phyloP scores from a whole-genome alignment of 257 asterid genomes.

The Solanum okadae region DNA sequence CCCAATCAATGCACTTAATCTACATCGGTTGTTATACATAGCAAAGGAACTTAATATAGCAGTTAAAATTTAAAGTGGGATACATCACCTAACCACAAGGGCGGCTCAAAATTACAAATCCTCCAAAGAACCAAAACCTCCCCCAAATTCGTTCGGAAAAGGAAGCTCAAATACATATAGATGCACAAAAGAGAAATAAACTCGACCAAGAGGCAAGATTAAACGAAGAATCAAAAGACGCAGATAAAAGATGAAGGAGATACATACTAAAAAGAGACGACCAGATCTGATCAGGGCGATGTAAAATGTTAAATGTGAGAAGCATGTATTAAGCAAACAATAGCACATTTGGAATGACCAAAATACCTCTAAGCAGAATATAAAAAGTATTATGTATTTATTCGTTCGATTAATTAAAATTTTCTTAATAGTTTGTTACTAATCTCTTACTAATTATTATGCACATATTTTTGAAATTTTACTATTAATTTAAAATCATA shows the following conservation, averaged over 20 bases:
- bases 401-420: not conserved
- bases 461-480: not conserved
- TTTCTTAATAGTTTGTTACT: not conserved
- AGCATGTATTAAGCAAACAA: not conserved
- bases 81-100: not conserved
- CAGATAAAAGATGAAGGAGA: not conserved
- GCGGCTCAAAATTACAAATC: not conserved
- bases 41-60: not conserved
- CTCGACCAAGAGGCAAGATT: not conserved
- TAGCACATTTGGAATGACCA: not conserved
- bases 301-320: not conserved
- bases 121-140: not conserved
- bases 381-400: not conserved
- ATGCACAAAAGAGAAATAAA: not conserved
- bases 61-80: not conserved
- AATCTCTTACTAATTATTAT: not conserved
- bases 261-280: not conserved
- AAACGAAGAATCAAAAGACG: not conserved
- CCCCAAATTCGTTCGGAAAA: not conserved
- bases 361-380: not conserved
- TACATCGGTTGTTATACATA: not conserved
- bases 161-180: not conserved
- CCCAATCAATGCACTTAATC: not conserved
- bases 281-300: not conserved
- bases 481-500: not conserved